Percentiles rank a stretch among this genome's conserved stretches.
phyloP scores from a whole-genome alignment of 352 stramenopile genomes.

The Peronospora destructor region DNA sequence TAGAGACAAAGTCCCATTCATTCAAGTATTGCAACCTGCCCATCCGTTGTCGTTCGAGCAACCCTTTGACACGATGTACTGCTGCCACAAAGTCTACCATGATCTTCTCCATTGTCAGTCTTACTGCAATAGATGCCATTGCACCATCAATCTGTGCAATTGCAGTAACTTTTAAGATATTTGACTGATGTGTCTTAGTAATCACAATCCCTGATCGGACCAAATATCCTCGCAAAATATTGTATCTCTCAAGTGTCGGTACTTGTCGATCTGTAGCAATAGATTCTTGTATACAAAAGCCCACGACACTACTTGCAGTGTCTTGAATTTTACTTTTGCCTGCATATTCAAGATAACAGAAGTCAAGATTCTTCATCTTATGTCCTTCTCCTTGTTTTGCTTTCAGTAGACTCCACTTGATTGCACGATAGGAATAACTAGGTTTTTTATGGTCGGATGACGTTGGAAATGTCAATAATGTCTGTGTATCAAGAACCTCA shows the following conservation, averaged over 20 bases:
- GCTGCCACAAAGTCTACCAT: constrained; percentile 58
- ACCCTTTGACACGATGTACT: constrained; percentile 45
- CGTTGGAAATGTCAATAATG: constrained; percentile 64
- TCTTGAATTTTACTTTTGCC: constrained; percentile 42
- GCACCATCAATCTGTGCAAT: constrained; percentile 67
- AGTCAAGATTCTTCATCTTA: constrained; percentile 50
- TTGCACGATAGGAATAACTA: constrained; percentile 59
- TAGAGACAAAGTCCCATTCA: constrained; percentile 70
- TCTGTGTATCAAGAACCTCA: constrained; percentile 56
- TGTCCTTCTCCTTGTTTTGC: constrained; percentile 23
- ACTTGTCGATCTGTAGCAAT: constrained; percentile 56
- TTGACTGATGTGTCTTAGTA: constrained; percentile 65
- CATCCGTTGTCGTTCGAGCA: constrained; percentile 74
- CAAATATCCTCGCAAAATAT: constrained; percentile 50
- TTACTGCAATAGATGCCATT: constrained; percentile 23
- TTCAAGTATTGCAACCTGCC: constrained; percentile 67
- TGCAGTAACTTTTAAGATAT: constrained; percentile 61
- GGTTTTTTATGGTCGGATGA: constrained; percentile 37
- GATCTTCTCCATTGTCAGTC: constrained; percentile 49
- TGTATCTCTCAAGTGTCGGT: constrained; percentile 54
- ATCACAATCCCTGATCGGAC: constrained; percentile 65
- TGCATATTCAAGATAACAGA: constrained; percentile 76
- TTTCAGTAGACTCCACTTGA: constrained; percentile 58
- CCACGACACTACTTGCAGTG: constrained; percentile 44
- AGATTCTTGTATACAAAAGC: constrained; percentile 75